Base-by-base conservation (phyloP, 805 yeast species). In the Naumovozyma castellii region DNA sequence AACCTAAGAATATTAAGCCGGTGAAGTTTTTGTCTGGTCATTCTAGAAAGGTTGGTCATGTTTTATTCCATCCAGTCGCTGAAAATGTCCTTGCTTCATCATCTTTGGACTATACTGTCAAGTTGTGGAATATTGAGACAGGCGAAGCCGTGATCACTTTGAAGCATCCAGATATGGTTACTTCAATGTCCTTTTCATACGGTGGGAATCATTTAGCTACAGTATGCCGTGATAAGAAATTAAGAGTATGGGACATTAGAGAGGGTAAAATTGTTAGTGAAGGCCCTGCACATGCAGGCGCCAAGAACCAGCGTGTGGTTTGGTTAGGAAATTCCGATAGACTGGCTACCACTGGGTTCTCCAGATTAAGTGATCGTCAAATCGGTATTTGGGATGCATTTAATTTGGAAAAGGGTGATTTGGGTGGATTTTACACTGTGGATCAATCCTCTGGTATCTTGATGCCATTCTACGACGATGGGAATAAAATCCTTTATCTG, bases 361-460 rank as follows among this genome's bases (percentile, higher is more conserved):
- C 95, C 19, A 76, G 83, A 54, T 72, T 84, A 50, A 84, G 95
- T 35, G 97, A 92, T 57, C 85, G 99, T 59, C 97, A 92, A 65
- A 69, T 90, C 44, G 98, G 92, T 52, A 69, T 92, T 42, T 92
- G 98, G 98, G 87, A 92, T 53, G 71, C 87, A 16, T 69, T 72
- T 27, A 75, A 82, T 51, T 67, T 92, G 40, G 78, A 66, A 9
- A 71, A 71, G 36, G 97, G 97, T 28, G 87, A 95, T 34, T 75
- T 92, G 48, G 95, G 88, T 38, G 97, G 95, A 0, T 86, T 88
- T 60, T 72, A 81, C 54, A 76, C 80, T 32, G 73, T 92, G 36
- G 98, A 94, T 58, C 75, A 94, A 18, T 81, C 94, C 3, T 83
- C 97, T 2, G 98, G 99, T 53, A 84, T 92, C 32, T 67, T 88